Evolutionary conservation across 345 rosid species (phyloP).

Genomic region (Eutrema japonicum): DNA sequence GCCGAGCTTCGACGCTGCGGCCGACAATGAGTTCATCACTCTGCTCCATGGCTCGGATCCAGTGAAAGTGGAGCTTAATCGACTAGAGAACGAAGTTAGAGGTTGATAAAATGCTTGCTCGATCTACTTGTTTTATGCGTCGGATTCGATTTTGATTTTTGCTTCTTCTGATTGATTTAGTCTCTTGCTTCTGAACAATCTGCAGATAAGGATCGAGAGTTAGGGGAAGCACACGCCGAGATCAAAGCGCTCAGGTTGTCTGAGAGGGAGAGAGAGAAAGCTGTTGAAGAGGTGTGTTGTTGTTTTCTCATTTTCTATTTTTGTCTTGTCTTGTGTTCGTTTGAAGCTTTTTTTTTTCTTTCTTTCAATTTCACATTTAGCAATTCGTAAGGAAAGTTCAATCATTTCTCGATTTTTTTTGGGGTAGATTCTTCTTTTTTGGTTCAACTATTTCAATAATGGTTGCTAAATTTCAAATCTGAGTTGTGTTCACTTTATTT

Average conservation of each 20-base stretch:
- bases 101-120: conserved; percentile 65
- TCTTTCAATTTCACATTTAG: conserved; percentile 1
- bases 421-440: neutral
- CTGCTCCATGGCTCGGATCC: conserved; percentile 98
- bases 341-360: neutral
- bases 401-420: conserved; percentile 5
- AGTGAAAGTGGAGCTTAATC: conserved; percentile 97
- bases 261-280: conserved; percentile 92
- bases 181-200: neutral
- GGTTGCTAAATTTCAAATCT: conserved; percentile 24
- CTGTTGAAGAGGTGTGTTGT: conserved; percentile 89
- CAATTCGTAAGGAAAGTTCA: neutral
- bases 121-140: conserved; percentile 58
- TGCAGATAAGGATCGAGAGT: conserved; percentile 93
- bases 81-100: conserved; percentile 97
- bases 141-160: conserved; percentile 40
- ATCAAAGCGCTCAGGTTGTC: conserved; percentile 87
- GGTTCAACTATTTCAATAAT: conserved; percentile 1
- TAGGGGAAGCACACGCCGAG: conserved; percentile 95
- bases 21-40: conserved; percentile 86
- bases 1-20: conserved; percentile 81
- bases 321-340: conserved; percentile 3
- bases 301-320: conserved; percentile 42
- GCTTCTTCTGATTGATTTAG: conserved; percentile 8
- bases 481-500: conserved; percentile 8